phyloP scores from a whole-genome alignment of 2,329 filamentous ascomycete genomes.

The Trichoderma simmonsii region DNA sequence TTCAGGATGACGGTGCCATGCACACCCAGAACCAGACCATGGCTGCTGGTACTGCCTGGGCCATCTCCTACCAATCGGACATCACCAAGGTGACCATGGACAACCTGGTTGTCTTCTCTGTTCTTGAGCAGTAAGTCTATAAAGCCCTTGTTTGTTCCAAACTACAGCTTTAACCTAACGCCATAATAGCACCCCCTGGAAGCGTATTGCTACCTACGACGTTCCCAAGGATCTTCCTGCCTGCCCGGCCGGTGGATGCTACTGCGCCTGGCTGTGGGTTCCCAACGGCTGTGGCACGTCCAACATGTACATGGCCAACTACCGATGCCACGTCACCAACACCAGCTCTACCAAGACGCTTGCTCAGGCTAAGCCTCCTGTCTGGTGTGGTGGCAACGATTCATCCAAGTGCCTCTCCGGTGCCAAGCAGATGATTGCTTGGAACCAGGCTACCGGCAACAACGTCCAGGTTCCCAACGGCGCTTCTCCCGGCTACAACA shows the following conservation, averaged over 20 bases:
- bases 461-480: conserved; percentile 27
- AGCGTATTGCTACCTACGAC: conserved; percentile 23
- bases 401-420: conserved; percentile 40
- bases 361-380: conserved; percentile 37
- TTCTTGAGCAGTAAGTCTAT: conserved; percentile 35
- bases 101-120: conserved; percentile 46
- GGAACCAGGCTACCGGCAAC: conserved; percentile 37
- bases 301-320: conserved; percentile 44
- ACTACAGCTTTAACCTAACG: neutral
- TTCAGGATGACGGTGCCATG: conserved; percentile 41
- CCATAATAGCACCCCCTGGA: conserved; percentile 24
- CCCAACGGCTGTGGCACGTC: conserved; percentile 25
- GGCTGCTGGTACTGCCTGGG: conserved; percentile 44
- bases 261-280: conserved; percentile 28
- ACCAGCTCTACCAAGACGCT: conserved; percentile 37
- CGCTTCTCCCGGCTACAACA: conserved; percentile 27
- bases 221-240: conserved; percentile 25
- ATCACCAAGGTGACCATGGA: conserved; percentile 42
- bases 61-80: conserved; percentile 45
- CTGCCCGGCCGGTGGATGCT: conserved; percentile 26
- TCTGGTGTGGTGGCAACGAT: conserved; percentile 41
- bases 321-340: conserved; percentile 44
- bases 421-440: conserved; percentile 48
- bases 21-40: conserved; percentile 41
- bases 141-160: neutral